Percentiles rank a stretch among this genome's conserved stretches.
Conservation (phyloP, 106 monocot species). For the Platanthera zijinensis region DNA sequence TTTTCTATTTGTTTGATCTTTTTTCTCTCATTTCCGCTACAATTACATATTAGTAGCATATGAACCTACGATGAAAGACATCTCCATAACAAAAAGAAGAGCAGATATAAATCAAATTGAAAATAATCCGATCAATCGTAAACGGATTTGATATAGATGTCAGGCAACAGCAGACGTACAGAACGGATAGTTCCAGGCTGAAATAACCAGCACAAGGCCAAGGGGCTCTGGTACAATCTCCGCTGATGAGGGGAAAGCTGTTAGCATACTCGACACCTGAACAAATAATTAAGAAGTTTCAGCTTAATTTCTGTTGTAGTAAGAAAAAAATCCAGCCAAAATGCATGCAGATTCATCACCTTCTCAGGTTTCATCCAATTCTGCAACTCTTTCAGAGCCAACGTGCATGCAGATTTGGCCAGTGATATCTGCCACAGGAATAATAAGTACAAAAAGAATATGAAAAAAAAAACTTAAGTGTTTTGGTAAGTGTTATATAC, state of each 20-base stretch:
- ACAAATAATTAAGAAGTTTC: background rate
- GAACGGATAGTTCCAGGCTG: conserved; percentile 94
- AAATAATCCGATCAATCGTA: background rate
- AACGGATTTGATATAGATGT: background rate
- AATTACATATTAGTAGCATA: background rate
- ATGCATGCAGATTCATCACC: conserved; percentile 22
- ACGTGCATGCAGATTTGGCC: conserved; percentile 24
- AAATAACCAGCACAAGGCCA: conserved; percentile 80
- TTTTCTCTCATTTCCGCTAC: too few species aligned
- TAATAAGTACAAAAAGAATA: background rate
- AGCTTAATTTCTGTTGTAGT: background rate
- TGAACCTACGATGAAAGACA: background rate
- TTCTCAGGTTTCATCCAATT: conserved; percentile 82
- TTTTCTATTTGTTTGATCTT: too few species aligned
- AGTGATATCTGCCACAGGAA: conserved; percentile 49
- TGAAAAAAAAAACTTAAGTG: background rate
- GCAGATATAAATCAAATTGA: background rate
- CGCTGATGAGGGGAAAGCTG: conserved; percentile 74
- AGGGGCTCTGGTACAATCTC: conserved; percentile 75
- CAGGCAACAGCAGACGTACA: conserved; percentile 31
- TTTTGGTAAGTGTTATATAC: background rate
- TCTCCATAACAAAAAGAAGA: background rate
- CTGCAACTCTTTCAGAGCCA: conserved; percentile 47
- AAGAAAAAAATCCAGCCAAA: background rate
- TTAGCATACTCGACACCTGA: conserved; percentile 43